These are phyloP conservation scores for Striga hermonthica DNA, from an alignment of 305 asterid species.

Conservation along the genomic window DNA sequence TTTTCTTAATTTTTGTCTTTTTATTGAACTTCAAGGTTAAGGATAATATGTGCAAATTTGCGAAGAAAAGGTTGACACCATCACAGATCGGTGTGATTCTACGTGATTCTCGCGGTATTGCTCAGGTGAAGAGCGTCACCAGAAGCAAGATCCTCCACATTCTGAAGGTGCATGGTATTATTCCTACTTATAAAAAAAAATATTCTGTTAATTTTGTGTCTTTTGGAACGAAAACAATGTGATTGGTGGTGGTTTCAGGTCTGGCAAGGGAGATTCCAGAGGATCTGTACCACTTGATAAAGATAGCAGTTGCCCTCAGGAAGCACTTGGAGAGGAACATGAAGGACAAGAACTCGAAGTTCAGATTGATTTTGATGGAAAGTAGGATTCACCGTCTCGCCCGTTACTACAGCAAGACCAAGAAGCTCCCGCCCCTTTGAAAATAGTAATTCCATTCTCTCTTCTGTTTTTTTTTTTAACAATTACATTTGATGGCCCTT, in stretches of 20 bases:
- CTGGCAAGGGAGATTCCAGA: conserved; percentile 88
- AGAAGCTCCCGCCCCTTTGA: conserved; percentile 84
- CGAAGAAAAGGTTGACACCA: conserved; percentile 73
- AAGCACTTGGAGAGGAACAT: conserved; percentile 83
- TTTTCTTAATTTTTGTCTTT: conserved; percentile 1
- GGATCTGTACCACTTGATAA: conserved; percentile 67
- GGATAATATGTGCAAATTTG: conserved; percentile 69
- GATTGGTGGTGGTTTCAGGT: conserved; percentile 34
- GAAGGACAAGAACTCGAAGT: conserved; percentile 74
- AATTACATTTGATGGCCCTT: neutral
- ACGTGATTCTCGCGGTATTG: conserved; percentile 76
- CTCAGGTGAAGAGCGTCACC: conserved; percentile 71
- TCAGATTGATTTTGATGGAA: conserved; percentile 69
- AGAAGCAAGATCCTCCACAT: conserved; percentile 79
- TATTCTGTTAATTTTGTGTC: neutral
- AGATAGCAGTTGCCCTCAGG: conserved; percentile 76
- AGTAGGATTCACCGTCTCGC: conserved; percentile 86
- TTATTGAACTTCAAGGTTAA: conserved; percentile 41
- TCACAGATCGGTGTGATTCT: conserved; percentile 80
- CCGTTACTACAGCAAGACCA: conserved; percentile 81
- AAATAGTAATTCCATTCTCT: conserved; percentile 49
- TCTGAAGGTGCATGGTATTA: conserved; percentile 74
- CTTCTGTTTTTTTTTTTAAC: neutral
- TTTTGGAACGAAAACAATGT: neutral
- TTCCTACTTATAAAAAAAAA: neutral